These are phyloP conservation scores for Irpex sp. DNA, from an alignment of 1,284 basidiomycete genomes.

Conservation along the genomic window DNA sequence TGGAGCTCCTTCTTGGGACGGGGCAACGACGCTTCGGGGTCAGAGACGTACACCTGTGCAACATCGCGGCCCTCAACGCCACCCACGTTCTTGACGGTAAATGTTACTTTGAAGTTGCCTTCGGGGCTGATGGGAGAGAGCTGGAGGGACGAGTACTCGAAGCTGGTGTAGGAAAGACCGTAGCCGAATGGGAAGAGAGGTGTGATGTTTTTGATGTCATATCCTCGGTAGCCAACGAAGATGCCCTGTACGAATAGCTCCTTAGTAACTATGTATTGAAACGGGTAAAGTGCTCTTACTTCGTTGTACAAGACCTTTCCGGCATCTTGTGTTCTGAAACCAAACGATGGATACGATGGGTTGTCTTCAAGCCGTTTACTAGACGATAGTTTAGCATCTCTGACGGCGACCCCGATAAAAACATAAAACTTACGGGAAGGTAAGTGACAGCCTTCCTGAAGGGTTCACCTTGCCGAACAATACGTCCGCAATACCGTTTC, in stretches of 20 bases:
- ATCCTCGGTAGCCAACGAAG: constrained; percentile 78
- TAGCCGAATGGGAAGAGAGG: constrained; percentile 84
- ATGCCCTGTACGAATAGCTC: constrained; percentile 18
- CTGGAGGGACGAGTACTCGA: constrained; percentile 62
- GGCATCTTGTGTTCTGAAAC: constrained; percentile 53
- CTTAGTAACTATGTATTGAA: not conserved
- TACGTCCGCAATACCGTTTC: constrained; percentile 82
- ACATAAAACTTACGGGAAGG: constrained; percentile 58
- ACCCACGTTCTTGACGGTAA: constrained; percentile 67
- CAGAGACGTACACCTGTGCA: constrained; percentile 63
- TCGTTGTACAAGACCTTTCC: constrained; percentile 72
- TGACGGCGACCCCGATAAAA: not conserved
- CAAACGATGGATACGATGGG: constrained; percentile 72
- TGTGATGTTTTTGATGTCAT: constrained; percentile 66
- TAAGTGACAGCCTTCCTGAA: constrained; percentile 77
- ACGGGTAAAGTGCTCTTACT: constrained; percentile 42
- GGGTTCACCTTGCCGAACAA: constrained; percentile 84
- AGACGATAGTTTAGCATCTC: not conserved
- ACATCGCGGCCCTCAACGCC: constrained; percentile 58
- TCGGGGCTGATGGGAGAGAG: constrained; percentile 53
- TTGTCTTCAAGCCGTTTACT: constrained; percentile 67
- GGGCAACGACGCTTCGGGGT: constrained; percentile 54
- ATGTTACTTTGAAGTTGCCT: constrained; percentile 52
- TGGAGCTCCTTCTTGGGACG: constrained; percentile 62
- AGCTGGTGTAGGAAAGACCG: constrained; percentile 85